Evolutionary conservation across 257 asterid genomes (phyloP).

Genomic region (Primulina tabacum): DNA sequence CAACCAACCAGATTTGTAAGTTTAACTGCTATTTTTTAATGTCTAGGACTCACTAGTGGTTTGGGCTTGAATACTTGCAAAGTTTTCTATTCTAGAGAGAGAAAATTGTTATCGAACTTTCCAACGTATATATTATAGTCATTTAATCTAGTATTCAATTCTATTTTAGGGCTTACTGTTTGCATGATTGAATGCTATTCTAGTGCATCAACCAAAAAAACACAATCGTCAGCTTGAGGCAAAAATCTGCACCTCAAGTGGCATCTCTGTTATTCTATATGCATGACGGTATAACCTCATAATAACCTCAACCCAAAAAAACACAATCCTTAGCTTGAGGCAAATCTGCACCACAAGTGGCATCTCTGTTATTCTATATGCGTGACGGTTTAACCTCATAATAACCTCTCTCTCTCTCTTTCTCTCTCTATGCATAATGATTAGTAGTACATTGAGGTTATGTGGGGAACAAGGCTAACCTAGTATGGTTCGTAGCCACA

Average conservation of each 20-base stretch:
- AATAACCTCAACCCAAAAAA: neutral
- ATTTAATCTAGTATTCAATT: neutral
- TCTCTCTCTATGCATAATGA: neutral
- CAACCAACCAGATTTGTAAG: conserved; percentile 84
- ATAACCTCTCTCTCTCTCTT: neutral
- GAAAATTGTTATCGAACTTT: neutral
- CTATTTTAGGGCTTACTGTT: neutral
- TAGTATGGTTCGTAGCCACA: no score
- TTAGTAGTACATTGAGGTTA: no score
- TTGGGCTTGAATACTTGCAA: conserved; percentile 3
- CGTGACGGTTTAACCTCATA: neutral
- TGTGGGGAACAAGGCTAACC: no score
- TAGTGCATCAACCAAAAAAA: neutral
- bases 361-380: neutral
- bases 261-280: neutral
- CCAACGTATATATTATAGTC: neutral
- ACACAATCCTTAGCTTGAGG: neutral
- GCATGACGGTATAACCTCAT: neutral
- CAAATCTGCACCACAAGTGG: neutral
- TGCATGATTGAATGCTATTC: neutral
- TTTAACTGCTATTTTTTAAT: conserved; percentile 14
- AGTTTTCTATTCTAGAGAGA: neutral
- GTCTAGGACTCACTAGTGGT: conserved; percentile 5
- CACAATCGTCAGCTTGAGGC: neutral
- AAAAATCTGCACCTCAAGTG: neutral